Base-by-base conservation (phyloP, 805 yeast genomes). In the Candida easanensis region DNA sequence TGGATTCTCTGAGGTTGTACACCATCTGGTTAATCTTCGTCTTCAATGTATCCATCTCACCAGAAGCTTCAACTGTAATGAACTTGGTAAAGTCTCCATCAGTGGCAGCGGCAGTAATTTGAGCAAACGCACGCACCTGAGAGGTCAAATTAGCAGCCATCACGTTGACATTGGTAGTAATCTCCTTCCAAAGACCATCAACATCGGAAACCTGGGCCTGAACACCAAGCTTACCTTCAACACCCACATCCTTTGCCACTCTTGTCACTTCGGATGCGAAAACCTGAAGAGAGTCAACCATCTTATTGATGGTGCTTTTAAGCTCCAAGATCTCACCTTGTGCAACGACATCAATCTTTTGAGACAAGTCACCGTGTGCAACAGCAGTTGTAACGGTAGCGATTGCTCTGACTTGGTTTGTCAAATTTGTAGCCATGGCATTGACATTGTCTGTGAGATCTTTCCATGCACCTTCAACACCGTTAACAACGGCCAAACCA, bases 311-410 rank as follows among this genome's bases (percentile, higher is more conserved):
- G 4, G 96, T 88, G 48, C 81, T 77, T 59, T 88, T 88, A 63
- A 88, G 75, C 48, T 89, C 93, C 53, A 87, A 73, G 54, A 88
- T 87, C 60, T 88, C 96, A 42, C 96, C 96, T 61, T 87, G 91
- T 10, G 96, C 95, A 56, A 83, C 91, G 22, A 88, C 96, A 49
- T 79, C 87, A 64, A 88, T 88, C 64, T 88, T 88, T 50, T 93
- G 74, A 0, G 96, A 87, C 63, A 88, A 83, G 62, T 88, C 96
- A 60, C 96, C 95, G 64, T 88, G 95, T 2, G 96, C 88, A 21
- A 95, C 96, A 8, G 96, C 95, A 9, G 93, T 95, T 0, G 96
- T 88, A 53, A 88, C 88, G 56, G 86, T 90, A 17, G 95, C 95
- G 66, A 88, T 87, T 0, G 95, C 95, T 68, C 96, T 78, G 58